A percentile compares a stretch with the other conserved stretches of the same genome.
Conservation (phyloP, 495 filamentous ascomycete species). For the Sabuloglossum arenarium region DNA sequence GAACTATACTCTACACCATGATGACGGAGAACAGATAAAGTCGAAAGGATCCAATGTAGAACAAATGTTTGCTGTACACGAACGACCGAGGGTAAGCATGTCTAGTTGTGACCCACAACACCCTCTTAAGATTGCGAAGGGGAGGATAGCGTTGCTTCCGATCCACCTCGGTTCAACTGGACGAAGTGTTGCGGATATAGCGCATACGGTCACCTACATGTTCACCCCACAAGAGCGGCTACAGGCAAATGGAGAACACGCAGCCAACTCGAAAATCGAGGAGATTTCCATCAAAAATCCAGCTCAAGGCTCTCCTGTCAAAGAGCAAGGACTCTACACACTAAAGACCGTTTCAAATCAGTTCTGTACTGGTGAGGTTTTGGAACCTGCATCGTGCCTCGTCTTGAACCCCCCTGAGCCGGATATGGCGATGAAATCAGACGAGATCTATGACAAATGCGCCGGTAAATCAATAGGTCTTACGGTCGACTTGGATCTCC, state of each 20-base stretch:
- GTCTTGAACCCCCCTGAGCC: constrained; percentile 82
- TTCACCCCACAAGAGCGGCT: constrained; percentile 50
- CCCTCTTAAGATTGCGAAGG: constrained; percentile 65
- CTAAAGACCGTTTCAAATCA: constrained; percentile 56
- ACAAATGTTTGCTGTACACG: constrained; percentile 66
- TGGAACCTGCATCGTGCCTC: constrained; percentile 80
- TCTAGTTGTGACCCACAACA: constrained; percentile 52
- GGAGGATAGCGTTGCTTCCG: constrained; percentile 44
- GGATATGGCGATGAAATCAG: constrained; percentile 42
- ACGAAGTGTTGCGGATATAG: constrained; percentile 27
- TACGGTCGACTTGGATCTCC: constrained; percentile 64
- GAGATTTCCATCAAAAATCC: constrained; percentile 1
- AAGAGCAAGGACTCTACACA: constrained; percentile 66
- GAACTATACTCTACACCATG: constrained; percentile 46
- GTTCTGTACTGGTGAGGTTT: constrained; percentile 66
- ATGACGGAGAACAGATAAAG: constrained; percentile 38
- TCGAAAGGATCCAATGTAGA: constrained; percentile 40
- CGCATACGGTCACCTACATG: constrained; percentile 39
- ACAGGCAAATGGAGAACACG: constrained; percentile 40
- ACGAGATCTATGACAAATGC: constrained; percentile 83
- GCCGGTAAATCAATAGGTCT: constrained; percentile 83
- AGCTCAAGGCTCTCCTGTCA: constrained; percentile 24
- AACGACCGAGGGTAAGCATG: constrained; percentile 54
- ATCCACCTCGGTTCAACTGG: constrained; percentile 45
- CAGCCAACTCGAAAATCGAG: constrained; percentile 18